These are phyloP conservation scores for Aspergillus ustus DNA, from an alignment of 2,329 filamentous ascomycete genomes.

Conservation along the genomic window DNA sequence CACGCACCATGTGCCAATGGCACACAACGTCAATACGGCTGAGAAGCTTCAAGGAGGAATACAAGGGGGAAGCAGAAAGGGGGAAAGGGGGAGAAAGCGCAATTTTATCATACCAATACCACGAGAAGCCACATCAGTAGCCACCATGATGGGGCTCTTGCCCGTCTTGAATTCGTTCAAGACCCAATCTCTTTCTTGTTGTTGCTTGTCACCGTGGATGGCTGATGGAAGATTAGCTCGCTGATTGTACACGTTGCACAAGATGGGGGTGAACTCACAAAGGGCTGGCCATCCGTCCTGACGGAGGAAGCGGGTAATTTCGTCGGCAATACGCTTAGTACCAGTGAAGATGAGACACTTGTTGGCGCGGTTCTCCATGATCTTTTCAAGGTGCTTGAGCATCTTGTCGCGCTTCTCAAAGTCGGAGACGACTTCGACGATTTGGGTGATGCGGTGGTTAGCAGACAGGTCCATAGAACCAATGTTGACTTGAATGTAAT, in stretches of 20 bases:
- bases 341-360: slow-evolving; percentile 93
- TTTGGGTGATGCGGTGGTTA: slow-evolving; percentile 97
- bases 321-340: slow-evolving; percentile 90
- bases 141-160: slow-evolving; percentile 99
- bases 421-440: slow-evolving; percentile 93
- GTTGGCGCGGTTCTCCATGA: slow-evolving; percentile 95
- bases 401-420: slow-evolving; percentile 98
- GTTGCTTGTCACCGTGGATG: slow-evolving; percentile 98
- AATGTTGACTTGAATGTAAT: slow-evolving; percentile 99
- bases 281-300: slow-evolving; percentile 98
- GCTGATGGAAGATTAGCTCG: slow-evolving; percentile 60
- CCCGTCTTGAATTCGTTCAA: slow-evolving; percentile 99
- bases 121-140: slow-evolving; percentile 99
- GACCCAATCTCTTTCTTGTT: slow-evolving; percentile 99
- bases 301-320: slow-evolving; percentile 95
- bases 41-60: slow-evolving; percentile 43
- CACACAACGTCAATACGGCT: slow-evolving; percentile 61
- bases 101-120: slow-evolving; percentile 97
- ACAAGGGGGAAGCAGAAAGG: slow-evolving; percentile 33
- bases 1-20: slow-evolving; percentile 74
- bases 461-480: slow-evolving; percentile 94
- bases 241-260: slow-evolving; percentile 26
- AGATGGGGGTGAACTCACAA: slow-evolving; percentile 64
- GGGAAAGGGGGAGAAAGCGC: slow-evolving; percentile 51
- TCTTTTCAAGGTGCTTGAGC: slow-evolving; percentile 96